Base-by-base conservation (phyloP, 306 rosid genomes). In the Dryas alaskensis region DNA sequence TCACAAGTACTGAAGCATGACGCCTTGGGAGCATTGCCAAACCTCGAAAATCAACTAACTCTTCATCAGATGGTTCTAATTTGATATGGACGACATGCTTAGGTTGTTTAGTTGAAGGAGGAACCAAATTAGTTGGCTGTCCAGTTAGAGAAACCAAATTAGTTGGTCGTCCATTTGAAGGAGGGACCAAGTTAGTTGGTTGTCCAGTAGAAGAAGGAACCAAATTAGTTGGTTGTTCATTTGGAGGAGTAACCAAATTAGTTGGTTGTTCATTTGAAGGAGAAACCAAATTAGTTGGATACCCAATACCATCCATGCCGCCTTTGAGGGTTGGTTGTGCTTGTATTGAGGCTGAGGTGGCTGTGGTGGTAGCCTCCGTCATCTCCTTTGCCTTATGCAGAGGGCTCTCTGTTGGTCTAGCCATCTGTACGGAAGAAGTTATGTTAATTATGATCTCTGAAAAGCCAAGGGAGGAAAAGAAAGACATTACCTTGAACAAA, bases 41-140 rank as follows among this genome's bases (percentile, higher is more conserved):
- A 12, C 73, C 72, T 47, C 73, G 45, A 55, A 75, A 75, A 31
- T 75, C 14, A 17, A 75, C 73, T 61, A 75, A 43, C 39, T 65
- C 65, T 10, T 27, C 49, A 3, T 66, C 10, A 0, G 50, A 37
- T 60, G 37, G 42, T 25, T 65, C 4, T 7, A 49, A 16, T 60
- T 47, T 49, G 50, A 13, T 13, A 37, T 62, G 11, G 76, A n/a
- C 0, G 4, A 25, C 16, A 3, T 8, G 3, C 27, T 43, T 64
- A 19, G 51, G 27, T 19, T 9, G 10, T 2, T 65, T 4, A 44
- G 16, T 52, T 19, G 40, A 44, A 4, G 6, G 61, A 69, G 39
- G 61, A 10, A 4, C 27, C 4, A 0, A 7, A 25, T 22, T 22
- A 22, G 22, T 22, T 22, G 22, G 22, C 0, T 22, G 22, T 22